These are phyloP conservation scores for Ganoderma leucocontextum DNA, from an alignment of 1,284 basidiomycete genomes.

Conservation along the genomic window DNA sequence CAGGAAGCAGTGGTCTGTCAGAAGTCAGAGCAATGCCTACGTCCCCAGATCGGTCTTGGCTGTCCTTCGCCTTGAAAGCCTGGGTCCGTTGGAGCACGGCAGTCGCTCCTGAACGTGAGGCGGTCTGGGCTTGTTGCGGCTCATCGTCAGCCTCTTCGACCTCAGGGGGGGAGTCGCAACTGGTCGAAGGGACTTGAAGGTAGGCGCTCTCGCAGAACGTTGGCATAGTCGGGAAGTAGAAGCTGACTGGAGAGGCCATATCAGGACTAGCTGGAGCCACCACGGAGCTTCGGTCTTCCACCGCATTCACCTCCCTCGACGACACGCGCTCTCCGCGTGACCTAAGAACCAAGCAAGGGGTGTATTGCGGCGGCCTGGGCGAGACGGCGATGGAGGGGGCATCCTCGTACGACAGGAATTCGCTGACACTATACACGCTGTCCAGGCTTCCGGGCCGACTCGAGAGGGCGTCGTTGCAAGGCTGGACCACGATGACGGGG, in stretches of 20 bases:
- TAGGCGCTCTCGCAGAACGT: constrained; percentile 19
- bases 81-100: background rate
- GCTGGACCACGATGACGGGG: constrained; percentile 27
- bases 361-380: background rate
- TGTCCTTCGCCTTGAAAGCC: background rate
- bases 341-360: background rate
- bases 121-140: background rate
- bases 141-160: constrained; percentile 11
- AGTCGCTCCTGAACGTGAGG: background rate
- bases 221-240: constrained; percentile 24
- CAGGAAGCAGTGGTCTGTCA: background rate
- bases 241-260: constrained; percentile 10
- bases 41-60: background rate
- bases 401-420: constrained; percentile 4
- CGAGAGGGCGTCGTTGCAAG: background rate
- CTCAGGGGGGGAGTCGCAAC: constrained; percentile 18
- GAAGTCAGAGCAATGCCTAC: background rate
- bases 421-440: constrained; percentile 23
- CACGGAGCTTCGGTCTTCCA: background rate
- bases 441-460: constrained; percentile 14
- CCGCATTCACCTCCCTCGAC: background rate
- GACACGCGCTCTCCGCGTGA: background rate
- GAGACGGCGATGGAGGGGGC: background rate
- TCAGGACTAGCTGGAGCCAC: background rate
- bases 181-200: constrained; percentile 24